These are phyloP conservation scores for Haplographium delicatum DNA, from an alignment of 495 filamentous ascomycete genomes.

Conservation along the genomic window DNA sequence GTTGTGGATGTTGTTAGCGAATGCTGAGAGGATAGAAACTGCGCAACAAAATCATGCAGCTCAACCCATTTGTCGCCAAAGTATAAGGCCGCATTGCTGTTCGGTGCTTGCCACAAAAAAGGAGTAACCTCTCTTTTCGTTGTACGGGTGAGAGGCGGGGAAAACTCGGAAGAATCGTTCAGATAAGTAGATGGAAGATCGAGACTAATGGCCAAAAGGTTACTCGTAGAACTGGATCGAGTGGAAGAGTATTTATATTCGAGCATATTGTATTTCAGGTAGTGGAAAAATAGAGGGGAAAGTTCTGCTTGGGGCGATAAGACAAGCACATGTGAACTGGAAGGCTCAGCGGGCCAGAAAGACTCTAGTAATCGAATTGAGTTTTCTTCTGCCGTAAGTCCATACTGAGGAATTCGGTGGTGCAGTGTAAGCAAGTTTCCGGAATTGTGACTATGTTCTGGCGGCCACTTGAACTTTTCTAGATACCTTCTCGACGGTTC, in stretches of 20 bases:
- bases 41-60: slow-evolving; percentile 66
- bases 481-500: slow-evolving; percentile 49
- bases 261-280: slow-evolving; percentile 67
- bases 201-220: slow-evolving; percentile 69
- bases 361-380: slow-evolving; percentile 70
- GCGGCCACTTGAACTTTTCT: slow-evolving; percentile 59
- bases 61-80: slow-evolving; percentile 81
- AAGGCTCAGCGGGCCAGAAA: slow-evolving; percentile 65
- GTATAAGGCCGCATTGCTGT: slow-evolving; percentile 71
- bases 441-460: slow-evolving; percentile 29
- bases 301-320: slow-evolving; percentile 73
- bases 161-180: slow-evolving; percentile 48
- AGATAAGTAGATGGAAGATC: slow-evolving; percentile 62
- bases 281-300: slow-evolving; percentile 72
- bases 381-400: slow-evolving; percentile 53
- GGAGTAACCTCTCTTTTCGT: slow-evolving; percentile 30
- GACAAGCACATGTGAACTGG: slow-evolving; percentile 64
- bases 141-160: slow-evolving; percentile 35
- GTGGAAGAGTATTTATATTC: slow-evolving; percentile 65
- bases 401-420: slow-evolving; percentile 56
- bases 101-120: slow-evolving; percentile 79
- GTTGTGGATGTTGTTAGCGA: slow-evolving; percentile 24
- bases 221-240: slow-evolving; percentile 36
- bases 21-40: slow-evolving; percentile 43
- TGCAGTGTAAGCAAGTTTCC: slow-evolving; percentile 56